Conservation (phyloP, 2,329 filamentous ascomycete species). For the Leptodontidium sp. region DNA sequence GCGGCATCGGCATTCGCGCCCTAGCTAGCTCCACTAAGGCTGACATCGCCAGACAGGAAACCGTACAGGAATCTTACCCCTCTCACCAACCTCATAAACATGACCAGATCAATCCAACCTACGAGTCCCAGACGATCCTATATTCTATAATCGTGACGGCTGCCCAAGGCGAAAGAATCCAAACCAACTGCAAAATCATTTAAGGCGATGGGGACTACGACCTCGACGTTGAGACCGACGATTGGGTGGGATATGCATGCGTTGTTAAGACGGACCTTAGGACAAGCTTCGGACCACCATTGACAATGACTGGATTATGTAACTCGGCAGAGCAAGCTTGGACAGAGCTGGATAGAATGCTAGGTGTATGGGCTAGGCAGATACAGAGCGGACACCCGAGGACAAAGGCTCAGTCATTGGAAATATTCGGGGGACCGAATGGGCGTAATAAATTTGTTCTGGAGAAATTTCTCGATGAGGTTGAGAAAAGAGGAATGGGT, state of each 20-base stretch:
- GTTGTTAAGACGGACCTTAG: not conserved
- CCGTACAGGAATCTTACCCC: conserved; percentile 3
- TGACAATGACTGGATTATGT: not conserved
- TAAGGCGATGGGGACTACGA: no score
- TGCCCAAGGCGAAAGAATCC: no score
- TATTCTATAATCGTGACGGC: not conserved
- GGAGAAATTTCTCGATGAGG: conserved; percentile 1
- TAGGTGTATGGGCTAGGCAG: conserved; percentile 6
- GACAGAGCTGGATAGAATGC: conserved; percentile 4
- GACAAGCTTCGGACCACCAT: not conserved
- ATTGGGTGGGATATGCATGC: conserved; percentile 1
- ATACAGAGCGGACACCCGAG: not conserved
- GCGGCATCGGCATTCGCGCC: conserved; percentile 5
- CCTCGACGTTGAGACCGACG: no score
- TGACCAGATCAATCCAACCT: not conserved
- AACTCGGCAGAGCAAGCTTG: not conserved
- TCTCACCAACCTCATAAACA: conserved; percentile 5
- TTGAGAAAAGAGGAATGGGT: not conserved
- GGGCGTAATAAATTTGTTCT: not conserved
- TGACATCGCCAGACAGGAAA: conserved; percentile 4
- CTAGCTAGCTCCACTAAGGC: not conserved
- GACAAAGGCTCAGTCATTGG: conserved; percentile 6
- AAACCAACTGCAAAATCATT: no score
- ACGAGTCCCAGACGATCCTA: not conserved
- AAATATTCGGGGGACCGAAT: conserved; percentile 5